These are phyloP conservation scores for Toxoplasma gondii DNA, from an alignment of 169 alveolate species.

Conservation along the genomic window DNA sequence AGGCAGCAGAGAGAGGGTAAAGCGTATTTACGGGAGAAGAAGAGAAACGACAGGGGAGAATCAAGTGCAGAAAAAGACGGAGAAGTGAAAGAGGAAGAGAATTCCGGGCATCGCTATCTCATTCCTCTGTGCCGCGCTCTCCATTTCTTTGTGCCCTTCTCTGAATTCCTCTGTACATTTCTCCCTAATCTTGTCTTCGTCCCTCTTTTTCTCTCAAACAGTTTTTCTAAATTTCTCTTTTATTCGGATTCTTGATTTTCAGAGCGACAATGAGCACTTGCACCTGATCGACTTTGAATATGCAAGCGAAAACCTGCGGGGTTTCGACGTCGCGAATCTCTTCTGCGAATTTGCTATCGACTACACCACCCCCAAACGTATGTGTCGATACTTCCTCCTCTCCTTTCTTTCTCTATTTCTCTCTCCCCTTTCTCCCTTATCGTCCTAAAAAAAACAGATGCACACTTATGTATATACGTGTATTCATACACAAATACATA, in stretches of 20 bases:
- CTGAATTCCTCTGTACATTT: neutral
- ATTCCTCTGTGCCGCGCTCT: too few relatives aligned
- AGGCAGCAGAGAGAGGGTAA: neutral
- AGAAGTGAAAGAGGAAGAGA: too few relatives aligned
- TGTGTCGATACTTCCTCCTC: too few relatives aligned
- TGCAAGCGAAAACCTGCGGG: conserved; percentile 70
- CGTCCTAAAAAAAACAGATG: too few relatives aligned
- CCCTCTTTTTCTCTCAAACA: neutral
- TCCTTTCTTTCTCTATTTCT: neutral
- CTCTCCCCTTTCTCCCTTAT: neutral
- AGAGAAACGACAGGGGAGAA: too few relatives aligned
- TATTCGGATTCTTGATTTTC: neutral
- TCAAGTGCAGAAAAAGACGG: too few relatives aligned
- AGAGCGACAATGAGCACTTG: conserved; percentile 51
- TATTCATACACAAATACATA: too few relatives aligned
- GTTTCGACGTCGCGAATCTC: conserved; percentile 72
- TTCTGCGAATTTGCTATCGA: conserved; percentile 73
- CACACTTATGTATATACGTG: neutral
- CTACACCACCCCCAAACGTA: conserved; percentile 33
- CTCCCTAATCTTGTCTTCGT: neutral
- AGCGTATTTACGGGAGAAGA: too few relatives aligned
- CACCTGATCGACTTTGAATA: conserved; percentile 74
- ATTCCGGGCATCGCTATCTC: too few relatives aligned
- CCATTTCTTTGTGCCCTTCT: neutral
- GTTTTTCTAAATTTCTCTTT: neutral